Base-by-base conservation (phyloP, 2,329 filamentous ascomycete species). In the Sclerotinia subarctica region DNA sequence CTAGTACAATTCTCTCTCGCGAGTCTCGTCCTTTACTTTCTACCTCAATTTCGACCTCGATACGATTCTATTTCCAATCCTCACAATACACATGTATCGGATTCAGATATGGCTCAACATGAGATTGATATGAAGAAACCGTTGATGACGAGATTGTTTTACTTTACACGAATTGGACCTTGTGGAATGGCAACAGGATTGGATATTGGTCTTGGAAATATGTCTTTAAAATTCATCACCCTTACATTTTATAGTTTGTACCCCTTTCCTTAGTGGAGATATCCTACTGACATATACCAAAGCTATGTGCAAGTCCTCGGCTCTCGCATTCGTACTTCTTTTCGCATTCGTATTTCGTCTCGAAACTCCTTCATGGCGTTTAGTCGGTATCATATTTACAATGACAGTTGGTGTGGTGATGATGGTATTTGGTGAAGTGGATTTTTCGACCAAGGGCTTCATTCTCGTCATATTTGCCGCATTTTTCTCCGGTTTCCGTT, bases 231-330 rank as follows among this genome's bases (percentile, higher is more conserved):
- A 79, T 97, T 96, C 78, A 98, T 99, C 75, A 94, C 92, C 53
- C 86, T 99, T 73, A 97, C 94, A 13, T 99, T 99, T 78, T 96
- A 97, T 80, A 99, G 88, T 89, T 84, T 73, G 86, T 81, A n/a
- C 32, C 32, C 26, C 49, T 47, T 26, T 35, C 51, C 17, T 1
- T 29, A 15, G 13, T 44, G n/a, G 38, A 42, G 13, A 19, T 35
- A 56, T 5, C 21, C 46, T 24, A 35, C 56, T 72, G 74, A 69
- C 75, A 49, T 67, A 56, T 49, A 8, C 19, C 17, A 26, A 71
- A 90, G 88, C 95, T 69, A 98, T 99, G 95, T 98, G 95, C 81
- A 99, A 99, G 85, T 98, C 94, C 7, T 97, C 94, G 13, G 92
- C 94, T 21, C 86, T 99, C 29, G 94, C 92, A 56, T 99, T 98